A percentile compares a stretch with the other conserved stretches of the same genome.
These are phyloP conservation scores for Plasmodium relictum DNA, from an alignment of 169 alveolate genomes.

Conservation along the genomic window DNA sequence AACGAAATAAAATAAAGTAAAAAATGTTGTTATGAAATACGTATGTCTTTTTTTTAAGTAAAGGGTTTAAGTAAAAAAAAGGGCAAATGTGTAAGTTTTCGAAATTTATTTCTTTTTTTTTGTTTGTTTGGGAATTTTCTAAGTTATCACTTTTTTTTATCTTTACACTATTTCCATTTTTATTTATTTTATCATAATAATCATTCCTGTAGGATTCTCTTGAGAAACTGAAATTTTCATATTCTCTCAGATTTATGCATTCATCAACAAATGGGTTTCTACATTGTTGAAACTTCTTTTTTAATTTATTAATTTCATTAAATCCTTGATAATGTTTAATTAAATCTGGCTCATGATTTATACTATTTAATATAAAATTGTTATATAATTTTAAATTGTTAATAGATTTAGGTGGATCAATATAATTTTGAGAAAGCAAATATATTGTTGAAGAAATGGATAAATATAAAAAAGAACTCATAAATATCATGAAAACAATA, in stretches of 20 bases:
- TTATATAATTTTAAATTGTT: constrained; percentile 14
- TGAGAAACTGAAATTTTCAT: constrained; percentile 17
- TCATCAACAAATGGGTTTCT: constrained; percentile 19
- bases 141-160: not conserved
- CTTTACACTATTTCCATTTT: constrained; percentile 1
- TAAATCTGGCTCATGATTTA: constrained; percentile 45
- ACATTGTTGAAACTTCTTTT: constrained; percentile 10
- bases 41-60: constrained; percentile 34
- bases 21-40: constrained; percentile 46
- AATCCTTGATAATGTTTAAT: constrained; percentile 33
- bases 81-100: constrained; percentile 13
- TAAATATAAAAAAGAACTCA: constrained; percentile 81
- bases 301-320: constrained; percentile 54
- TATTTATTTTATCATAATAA: not conserved
- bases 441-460: constrained; percentile 79
- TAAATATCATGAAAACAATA: constrained; percentile 73
- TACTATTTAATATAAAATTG: constrained; percentile 56
- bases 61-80: constrained; percentile 26
- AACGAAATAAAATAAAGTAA: constrained; percentile 24
- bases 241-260: constrained; percentile 8
- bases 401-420: constrained; percentile 7
- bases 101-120: not conserved
- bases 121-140: not conserved
- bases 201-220: not conserved
- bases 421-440: constrained; percentile 50